These are phyloP conservation scores for Trypanosoma congolense DNA, from an alignment of 208 protist species.

Conservation along the genomic window DNA sequence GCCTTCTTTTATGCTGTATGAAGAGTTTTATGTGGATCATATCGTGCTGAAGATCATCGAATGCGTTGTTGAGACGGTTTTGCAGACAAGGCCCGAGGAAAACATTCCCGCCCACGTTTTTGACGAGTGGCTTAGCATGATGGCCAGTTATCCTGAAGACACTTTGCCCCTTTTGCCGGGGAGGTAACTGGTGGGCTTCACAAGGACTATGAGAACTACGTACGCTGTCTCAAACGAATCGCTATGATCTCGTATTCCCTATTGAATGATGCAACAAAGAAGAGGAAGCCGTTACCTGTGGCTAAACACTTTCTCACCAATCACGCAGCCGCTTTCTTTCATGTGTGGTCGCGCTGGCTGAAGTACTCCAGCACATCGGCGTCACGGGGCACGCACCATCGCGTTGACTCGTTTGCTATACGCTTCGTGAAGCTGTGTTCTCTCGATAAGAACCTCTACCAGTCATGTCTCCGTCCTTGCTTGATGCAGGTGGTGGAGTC, in stretches of 20 bases:
- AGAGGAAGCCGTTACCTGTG: slow-evolving; percentile 63
- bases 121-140: slow-evolving; percentile 57
- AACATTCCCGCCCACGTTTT: slow-evolving; percentile 38
- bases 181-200: slow-evolving; percentile 33
- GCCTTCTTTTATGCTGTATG: slow-evolving; percentile 52
- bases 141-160: slow-evolving; percentile 56
- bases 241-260: slow-evolving; percentile 68
- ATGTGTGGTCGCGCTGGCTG: slow-evolving; percentile 71
- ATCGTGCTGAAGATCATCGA: slow-evolving; percentile 77
- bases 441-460: slow-evolving; percentile 59
- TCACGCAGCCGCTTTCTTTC: slow-evolving; percentile 38
- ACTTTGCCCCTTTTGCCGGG: slow-evolving; percentile 31
- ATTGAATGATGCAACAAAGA: slow-evolving; percentile 68
- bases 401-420: slow-evolving; percentile 77
- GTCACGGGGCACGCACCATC: slow-evolving; percentile 32
- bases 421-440: slow-evolving; percentile 79
- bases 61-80: slow-evolving; percentile 59
- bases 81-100: slow-evolving; percentile 39
- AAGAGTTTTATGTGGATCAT: slow-evolving; percentile 64
- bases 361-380: slow-evolving; percentile 37
- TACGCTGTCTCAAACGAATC: slow-evolving; percentile 79
- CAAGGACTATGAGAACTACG: slow-evolving; percentile 57
- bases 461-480: slow-evolving; percentile 45
- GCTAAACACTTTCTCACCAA: slow-evolving; percentile 56
- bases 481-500: slow-evolving; percentile 68